Evolutionary conservation across 768 basidiomycete species (phyloP), one percentile per base, ranked within the genome.

Genomic region (Boletus speciosus): DNA sequence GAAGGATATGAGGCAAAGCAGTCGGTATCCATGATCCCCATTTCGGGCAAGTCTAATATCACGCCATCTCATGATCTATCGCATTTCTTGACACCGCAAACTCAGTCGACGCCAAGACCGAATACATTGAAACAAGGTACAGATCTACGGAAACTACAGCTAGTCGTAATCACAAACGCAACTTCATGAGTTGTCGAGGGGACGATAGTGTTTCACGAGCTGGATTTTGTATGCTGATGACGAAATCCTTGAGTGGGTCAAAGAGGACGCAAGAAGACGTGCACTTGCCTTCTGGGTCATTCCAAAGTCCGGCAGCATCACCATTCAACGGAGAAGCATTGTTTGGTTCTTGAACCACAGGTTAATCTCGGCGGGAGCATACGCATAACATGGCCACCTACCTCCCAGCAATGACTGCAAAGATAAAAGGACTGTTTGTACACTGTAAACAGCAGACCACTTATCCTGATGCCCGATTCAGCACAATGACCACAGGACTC

Each of bases 361-460:
- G 49, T 54, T 29, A 51, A 19, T 49, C 39, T 49, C 16, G 12
- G 31, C 27, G 35, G 52, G 19, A 47, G 15, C 37, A n/a, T 16
- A n/a, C 45, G 6, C 42, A 45, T 36, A 43, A 27, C 19, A 46
- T 39, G 7, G 12, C 2, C n/a, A 71, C 81, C 37, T 62, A 92
- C 92, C 92, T 61, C 93, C 93, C 44, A 96, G 79, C 36, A 96
- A 74, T 10, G 88, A 91, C 66, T 96, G 93, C 52, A 96, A 71
- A 12, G 93, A 94, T 9, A 95, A 74, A 19, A 96, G 79, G 39
- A 96, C 88, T 0, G 91, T 93, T 60, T 93, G 90, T 35, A 94
- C 93, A 55, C 89, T 91, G 70, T 95, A 93, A 1, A 94, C 88
- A 7, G 93, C 92, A 4, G 90, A 91, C 93, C 93, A 95, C 66